Percentiles rank a stretch among this genome's conserved stretches.
These are phyloP conservation scores for Phalaenopsis aphrodite DNA, from an alignment of 106 monocot species.

Conservation along the genomic window DNA sequence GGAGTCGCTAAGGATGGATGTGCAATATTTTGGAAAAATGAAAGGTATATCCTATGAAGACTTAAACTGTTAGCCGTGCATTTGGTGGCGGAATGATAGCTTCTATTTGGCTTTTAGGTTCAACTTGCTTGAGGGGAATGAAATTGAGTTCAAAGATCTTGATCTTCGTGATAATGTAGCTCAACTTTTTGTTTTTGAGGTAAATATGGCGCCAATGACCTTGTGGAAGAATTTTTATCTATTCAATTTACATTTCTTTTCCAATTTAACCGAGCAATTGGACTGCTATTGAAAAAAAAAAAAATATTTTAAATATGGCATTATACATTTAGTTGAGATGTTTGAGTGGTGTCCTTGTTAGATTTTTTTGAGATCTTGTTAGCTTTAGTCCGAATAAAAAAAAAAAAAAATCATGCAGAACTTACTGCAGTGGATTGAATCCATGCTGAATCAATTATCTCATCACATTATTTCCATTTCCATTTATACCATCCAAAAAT, in stretches of 20 bases:
- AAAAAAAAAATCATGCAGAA: neutral
- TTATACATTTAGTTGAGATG: neutral
- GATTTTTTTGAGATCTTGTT: neutral
- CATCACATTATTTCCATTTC: no score
- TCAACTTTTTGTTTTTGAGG: constrained; percentile 66
- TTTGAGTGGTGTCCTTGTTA: neutral
- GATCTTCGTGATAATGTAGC: constrained; percentile 72
- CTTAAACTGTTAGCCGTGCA: neutral
- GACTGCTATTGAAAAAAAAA: neutral
- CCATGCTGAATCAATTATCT: neutral
- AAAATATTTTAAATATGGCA: neutral
- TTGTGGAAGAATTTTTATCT: neutral
- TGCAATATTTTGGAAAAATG: constrained; percentile 64
- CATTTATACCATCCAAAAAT: neutral
- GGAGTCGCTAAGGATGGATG: constrained; percentile 64
- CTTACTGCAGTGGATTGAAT: neutral
- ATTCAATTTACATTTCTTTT: neutral
- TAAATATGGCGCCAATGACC: constrained; percentile 10
- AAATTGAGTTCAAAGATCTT: constrained; percentile 45
- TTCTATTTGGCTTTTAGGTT: constrained; percentile 26
- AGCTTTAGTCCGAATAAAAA: neutral
- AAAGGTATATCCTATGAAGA: constrained; percentile 15
- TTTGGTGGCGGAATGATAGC: constrained; percentile 2
- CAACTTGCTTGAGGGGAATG: constrained; percentile 35
- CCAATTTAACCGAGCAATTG: neutral